Evolutionary conservation across 2,329 filamentous ascomycete species (phyloP), one percentile per base, ranked within the genome.

Genomic region (Colletotrichum lupini): DNA sequence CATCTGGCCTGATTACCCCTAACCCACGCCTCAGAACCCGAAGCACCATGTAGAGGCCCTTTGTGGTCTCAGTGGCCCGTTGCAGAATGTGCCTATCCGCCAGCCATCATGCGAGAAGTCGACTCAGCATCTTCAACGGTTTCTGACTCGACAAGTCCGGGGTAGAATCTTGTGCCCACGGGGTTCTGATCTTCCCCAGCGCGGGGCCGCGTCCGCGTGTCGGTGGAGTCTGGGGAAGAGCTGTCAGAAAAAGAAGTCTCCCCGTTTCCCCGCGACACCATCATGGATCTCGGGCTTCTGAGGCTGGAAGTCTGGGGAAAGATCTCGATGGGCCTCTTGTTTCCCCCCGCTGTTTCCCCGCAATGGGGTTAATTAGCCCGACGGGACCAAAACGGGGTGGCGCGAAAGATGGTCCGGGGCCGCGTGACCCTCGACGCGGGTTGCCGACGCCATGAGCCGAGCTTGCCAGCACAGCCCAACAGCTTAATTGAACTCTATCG

Each of bases 131-230:
- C 1, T 5, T 16, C 26, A 19, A 63, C 49, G 4, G 19, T n/a
- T 59, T 52, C 58, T 68, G 58, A 68, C 58, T 72, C 65, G 69
- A 37, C 58, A 5, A 9, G 57, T 58, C 68, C 46, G 64, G 68
- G 56, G 57, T 62, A 62, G 22, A 68, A 52, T 46, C 30, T n/a
- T n/a, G 68, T 64, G 57, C 46, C 19, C 19, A n/a, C 22, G 42
- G 16, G 16, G 16, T 49, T 59, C 35, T 24, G 58, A n/a, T 24
- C 19, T 32, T 30, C 63, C 9, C 32, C 9, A 58, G 4, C 55
- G 19, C 35, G 32, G 62, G 68, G 42, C 42, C 42, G 42, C 19
- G 63, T 22, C 28, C 8, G 22, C 24, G 19, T 60, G 65, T 35
- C 28, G 35, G 52, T 30, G 63, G 57, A 57, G 46, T 55, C 53